Evolutionary conservation across 345 rosid genomes (phyloP), one percentile per base, ranked within the genome.

Genomic region (Eucalyptus virginea): DNA sequence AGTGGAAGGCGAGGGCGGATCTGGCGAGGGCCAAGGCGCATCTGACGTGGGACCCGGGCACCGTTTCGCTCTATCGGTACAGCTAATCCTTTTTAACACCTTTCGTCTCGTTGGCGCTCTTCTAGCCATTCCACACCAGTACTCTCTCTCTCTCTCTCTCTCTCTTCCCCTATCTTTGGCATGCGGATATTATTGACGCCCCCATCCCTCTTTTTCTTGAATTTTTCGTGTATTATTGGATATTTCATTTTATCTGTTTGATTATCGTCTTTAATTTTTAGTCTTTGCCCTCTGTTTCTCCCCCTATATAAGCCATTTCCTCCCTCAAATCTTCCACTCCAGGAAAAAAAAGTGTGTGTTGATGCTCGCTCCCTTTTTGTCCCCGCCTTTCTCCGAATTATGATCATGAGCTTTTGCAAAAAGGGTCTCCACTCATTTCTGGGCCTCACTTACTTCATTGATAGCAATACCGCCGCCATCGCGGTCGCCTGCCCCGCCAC

Each of bases 21-120:
- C 89, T 86, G 89, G 87, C 91, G 87, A 88, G 81, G 91, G 87
- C 34, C 51, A 7, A 89, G 93, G 93, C 52, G 7, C 87, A 91
- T 88, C 56, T 67, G 77, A 88, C 93, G 91, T 91, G 96, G 95
- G 95, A 93, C 94, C 95, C 91, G 93, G 90, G 88, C 94, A 90
- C 91, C 88, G 91, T 89, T 93, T 88, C 11, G 89, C 28, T 91
- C 91, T 86, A 90, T 91, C 93, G 90, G 47, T 90, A 58, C 95
- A 92, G 92, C 94, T 93, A 91, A 91, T 83, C 32, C 51, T 51
- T 89, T 89, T 77, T 77, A 77, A 40, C 83, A 15, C 51, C 45
- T 26, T 50, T 67, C 50, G 89, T 80, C 86, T 69, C 42, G 94
- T 60, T 91, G 94, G 92, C 94, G 86, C 91, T 88, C 91, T 67